Evolutionary conservation across 2,329 filamentous ascomycete species (phyloP), one percentile per base, ranked within the genome.

Genomic region (Periconia sp.): DNA sequence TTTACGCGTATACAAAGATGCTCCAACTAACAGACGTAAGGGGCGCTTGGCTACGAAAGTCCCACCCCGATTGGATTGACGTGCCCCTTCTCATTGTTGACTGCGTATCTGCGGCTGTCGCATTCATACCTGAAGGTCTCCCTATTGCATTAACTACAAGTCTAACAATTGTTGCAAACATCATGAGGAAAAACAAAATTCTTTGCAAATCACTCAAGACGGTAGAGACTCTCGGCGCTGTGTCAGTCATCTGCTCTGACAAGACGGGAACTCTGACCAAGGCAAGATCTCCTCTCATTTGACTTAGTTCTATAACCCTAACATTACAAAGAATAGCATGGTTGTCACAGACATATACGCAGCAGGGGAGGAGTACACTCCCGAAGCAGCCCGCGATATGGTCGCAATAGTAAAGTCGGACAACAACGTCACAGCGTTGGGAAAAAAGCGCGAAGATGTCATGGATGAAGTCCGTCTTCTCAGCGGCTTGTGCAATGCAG

Each of bases 171-270:
- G 87, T 85, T 1, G 89, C 89, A 18, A 89, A 88, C 58, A 81
- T 89, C 61, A 91, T 92, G 89, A 81, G 81, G 58, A 86, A 87
- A 74, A 87, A 91, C 70, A 88, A 88, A 66, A 85, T 92, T 42
- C 80, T 92, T 9, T 91, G 88, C 83, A 92, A 92, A 74, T 90
- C 86, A 0, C 78, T 92, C 45, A 90, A 90, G 74, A 91, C 89
- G 0, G 88, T 91, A 0, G 89, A 91, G 72, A 91, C 88, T 0
- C 79, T 91, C 0, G 89, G 89, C 0, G 81, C 85, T 0, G 88
- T 91, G 1, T 88, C 86, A 0, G 83, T 90, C 8, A 86, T 92
- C 41, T 90, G 88, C 68, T 90, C 87, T 0, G 89, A 91, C 69
- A 91, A 91, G 76, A 91, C 88, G 0, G 89, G 89, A 3, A 89